Base-by-base conservation (phyloP, 1,284 basidiomycete genomes). In the Apiotrichum gamsii region DNA sequence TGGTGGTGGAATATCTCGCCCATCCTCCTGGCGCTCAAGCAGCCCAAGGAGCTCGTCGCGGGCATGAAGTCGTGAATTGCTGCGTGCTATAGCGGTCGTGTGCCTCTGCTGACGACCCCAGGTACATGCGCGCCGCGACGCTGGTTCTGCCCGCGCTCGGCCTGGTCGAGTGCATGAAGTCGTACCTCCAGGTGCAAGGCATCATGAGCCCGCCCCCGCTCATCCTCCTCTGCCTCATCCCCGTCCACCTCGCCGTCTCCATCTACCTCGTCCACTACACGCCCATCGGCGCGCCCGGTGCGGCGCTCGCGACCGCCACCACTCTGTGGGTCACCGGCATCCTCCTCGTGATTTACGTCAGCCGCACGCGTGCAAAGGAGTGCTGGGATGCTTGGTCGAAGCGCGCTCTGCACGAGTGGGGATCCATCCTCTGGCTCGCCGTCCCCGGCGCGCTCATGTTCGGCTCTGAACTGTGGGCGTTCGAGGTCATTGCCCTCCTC, bases 1-100 rank as follows among this genome's bases (percentile, higher is more conserved):
- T 69, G 67, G 67, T 69, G 67, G 67, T 64, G 58, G 60, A 56
- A 56, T 43, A 58, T 61, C 21, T 49, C 30, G 2, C 56, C 59
- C 0, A 28, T 61, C 14, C 52, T 63, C 47, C 43, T 52, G 5
- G 45, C 42, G 6, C 48, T 63, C 31, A 54, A 54, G 19, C 61
- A 63, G 45, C 61, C 61, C 13, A 40, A 28, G 18, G 51, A 50
- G 8, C 35, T 63, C 20, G 54, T 58, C 4, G 25, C 21, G 1
- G 61, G 61, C 2, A 57, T 63, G 44, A 49, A 56, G 37, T 18
- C 18, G 47, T 61, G 43, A 21, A 43, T 54, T 8, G 21, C n/a
- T n/a, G n/a, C n/a, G n/a, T n/a, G n/a, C n/a, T 31, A 14, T 19
- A 30, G n/a, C 30, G 30, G 21, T n/a, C n/a, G n/a, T 33, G 16